phyloP scores from a whole-genome alignment of 2,329 filamentous ascomycete genomes.

The Fonsecaea multimorphosa region DNA sequence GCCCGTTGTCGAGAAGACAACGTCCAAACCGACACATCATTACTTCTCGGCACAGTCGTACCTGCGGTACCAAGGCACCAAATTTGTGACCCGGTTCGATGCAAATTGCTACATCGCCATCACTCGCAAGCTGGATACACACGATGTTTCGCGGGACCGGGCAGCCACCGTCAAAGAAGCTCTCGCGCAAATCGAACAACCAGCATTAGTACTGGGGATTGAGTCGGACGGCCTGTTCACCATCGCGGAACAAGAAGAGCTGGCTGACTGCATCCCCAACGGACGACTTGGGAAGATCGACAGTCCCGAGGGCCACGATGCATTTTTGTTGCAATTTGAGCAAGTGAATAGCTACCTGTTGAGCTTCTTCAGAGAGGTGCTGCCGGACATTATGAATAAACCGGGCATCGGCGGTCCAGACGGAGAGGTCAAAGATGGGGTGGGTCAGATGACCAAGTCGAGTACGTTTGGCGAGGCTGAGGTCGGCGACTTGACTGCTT shows the following conservation, averaged over 20 bases:
- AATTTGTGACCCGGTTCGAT: conserved; percentile 97
- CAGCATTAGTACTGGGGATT: conserved; percentile 88
- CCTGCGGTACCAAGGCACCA: conserved; percentile 91
- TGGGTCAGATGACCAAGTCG: conserved; percentile 74
- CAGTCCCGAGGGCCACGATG: conserved; percentile 93
- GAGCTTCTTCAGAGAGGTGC: conserved; percentile 77
- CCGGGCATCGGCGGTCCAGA: conserved; percentile 48
- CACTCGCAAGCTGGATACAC: conserved; percentile 95
- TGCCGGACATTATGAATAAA: conserved; percentile 86
- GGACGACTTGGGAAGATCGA: conserved; percentile 84
- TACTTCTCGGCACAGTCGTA: conserved; percentile 99
- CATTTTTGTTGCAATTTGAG: conserved; percentile 94
- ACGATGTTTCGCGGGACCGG: conserved; percentile 86
- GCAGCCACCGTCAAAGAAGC: conserved; percentile 69
- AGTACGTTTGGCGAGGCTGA: conserved; percentile 96
- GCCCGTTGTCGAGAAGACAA: conserved; percentile 42
- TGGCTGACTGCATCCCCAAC: conserved; percentile 80
- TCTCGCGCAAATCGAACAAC: conserved; percentile 82
- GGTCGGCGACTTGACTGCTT: conserved; percentile 74
- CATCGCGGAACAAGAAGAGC: conserved; percentile 92
- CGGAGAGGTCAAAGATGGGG: conserved; percentile 51
- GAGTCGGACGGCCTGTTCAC: conserved; percentile 96
- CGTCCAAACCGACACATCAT: conserved; percentile 60
- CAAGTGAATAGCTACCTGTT: conserved; percentile 91
- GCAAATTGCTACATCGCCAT: conserved; percentile 99